Evolutionary conservation across 306 rosid species (phyloP).

Genomic region (Purshia tridentata): DNA sequence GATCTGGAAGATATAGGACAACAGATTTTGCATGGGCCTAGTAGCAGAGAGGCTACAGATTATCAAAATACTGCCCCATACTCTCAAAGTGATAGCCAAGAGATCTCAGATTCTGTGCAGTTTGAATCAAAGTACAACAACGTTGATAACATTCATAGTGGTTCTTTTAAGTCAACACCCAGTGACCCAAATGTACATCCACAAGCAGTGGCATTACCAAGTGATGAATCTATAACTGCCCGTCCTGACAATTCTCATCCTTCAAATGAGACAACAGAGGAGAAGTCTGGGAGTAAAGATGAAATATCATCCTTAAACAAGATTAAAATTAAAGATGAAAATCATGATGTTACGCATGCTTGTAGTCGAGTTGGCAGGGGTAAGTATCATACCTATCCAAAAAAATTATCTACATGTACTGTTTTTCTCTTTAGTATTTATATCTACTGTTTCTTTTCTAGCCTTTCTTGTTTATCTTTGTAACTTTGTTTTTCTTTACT

Average conservation of each 20-base stretch:
- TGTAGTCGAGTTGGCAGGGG: constrained; percentile 66
- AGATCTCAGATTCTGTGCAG: constrained; percentile 39
- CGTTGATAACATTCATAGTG: constrained; percentile 27
- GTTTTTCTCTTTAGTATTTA: not conserved
- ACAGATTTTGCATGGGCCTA: constrained; percentile 43
- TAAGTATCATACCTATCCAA: constrained; percentile 28
- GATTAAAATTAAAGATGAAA: constrained; percentile 54
- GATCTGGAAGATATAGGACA: constrained; percentile 53
- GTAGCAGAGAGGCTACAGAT: constrained; percentile 37
- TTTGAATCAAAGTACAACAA: constrained; percentile 41
- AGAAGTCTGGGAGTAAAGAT: constrained; percentile 41
- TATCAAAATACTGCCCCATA: constrained; percentile 30
- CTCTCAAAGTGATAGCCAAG: constrained; percentile 43
- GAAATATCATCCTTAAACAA: constrained; percentile 47
- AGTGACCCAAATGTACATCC: constrained; percentile 42
- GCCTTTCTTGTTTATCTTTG: constrained; percentile 18
- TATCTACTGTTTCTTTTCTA: not conserved
- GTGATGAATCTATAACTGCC: constrained; percentile 41
- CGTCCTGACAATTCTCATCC: constrained; percentile 37
- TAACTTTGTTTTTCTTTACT: constrained; percentile 23
- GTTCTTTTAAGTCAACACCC: constrained; percentile 36
- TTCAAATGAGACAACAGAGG: constrained; percentile 33
- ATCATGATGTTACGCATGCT: constrained; percentile 44
- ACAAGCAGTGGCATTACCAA: constrained; percentile 30
- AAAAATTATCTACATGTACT: not conserved